Evolutionary conservation across 1,284 basidiomycete species (phyloP).

Genomic region (Irpex sp.): DNA sequence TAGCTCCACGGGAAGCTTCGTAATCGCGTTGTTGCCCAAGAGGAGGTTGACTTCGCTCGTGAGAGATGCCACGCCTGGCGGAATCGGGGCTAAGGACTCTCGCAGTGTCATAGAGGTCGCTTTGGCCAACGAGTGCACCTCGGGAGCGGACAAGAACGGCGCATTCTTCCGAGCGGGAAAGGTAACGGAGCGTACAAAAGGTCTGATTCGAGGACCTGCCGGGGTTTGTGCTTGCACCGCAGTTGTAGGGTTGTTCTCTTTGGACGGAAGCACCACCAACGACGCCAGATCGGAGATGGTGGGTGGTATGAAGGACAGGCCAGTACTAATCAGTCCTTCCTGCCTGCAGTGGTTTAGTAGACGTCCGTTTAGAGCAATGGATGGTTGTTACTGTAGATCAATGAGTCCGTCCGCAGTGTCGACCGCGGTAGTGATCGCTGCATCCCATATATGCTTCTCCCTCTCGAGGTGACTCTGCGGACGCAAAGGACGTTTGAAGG

Average conservation of each 20-base stretch:
- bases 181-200: slow-evolving; percentile 2
- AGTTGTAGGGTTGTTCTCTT: neutral
- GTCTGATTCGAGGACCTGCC: neutral
- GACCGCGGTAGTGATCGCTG: slow-evolving; percentile 33
- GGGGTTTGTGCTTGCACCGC: neutral
- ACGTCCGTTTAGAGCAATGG: neutral
- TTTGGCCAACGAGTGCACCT: neutral
- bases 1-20: slow-evolving; percentile 45
- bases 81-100: neutral
- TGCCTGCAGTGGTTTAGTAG: neutral
- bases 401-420: slow-evolving; percentile 35
- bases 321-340: slow-evolving; percentile 23
- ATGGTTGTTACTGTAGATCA: slow-evolving; percentile 32
- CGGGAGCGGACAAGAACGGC: neutral
- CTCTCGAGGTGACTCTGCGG: neutral
- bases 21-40: slow-evolving; percentile 38
- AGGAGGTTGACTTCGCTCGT: neutral
- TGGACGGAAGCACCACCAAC: slow-evolving; percentile 32
- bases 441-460: slow-evolving; percentile 34
- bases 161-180: neutral
- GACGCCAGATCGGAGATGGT: slow-evolving; percentile 38
- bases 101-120: neutral
- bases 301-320: slow-evolving; percentile 38
- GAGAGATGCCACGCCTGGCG: neutral
- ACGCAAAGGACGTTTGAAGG: neutral